Evolutionary conservation across 176 grass and related monocot species (phyloP).

Genomic region (Neostapfia colusana): DNA sequence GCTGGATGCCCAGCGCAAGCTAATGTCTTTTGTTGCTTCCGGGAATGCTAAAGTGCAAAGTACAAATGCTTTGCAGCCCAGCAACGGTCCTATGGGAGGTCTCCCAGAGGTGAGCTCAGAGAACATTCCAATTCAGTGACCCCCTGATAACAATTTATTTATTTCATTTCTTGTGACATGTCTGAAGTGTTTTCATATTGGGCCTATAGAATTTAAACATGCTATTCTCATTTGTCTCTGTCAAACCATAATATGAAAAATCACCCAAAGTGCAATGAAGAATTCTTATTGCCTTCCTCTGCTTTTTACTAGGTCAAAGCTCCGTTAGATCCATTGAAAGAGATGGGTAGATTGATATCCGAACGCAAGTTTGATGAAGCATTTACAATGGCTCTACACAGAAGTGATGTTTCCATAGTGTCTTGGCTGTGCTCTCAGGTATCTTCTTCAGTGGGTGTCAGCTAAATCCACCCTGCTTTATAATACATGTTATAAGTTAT

Average conservation of each 20-base stretch:
- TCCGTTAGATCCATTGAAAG: conserved; percentile 79
- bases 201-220: background rate
- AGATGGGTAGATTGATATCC: conserved; percentile 71
- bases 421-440: conserved; percentile 98
- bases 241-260: background rate
- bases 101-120: conserved; percentile 54
- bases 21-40: conserved; percentile 72
- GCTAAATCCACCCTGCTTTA: conserved; percentile 11
- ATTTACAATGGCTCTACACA: conserved; percentile 95
- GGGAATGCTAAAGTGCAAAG: conserved; percentile 58
- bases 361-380: conserved; percentile 89
- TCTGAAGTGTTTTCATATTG: conserved; percentile 17
- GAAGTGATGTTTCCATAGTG: conserved; percentile 83
- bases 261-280: background rate
- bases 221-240: background rate
- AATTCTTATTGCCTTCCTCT: background rate
- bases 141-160: background rate
- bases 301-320: conserved; percentile 59
- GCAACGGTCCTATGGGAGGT: conserved; percentile 65
- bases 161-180: background rate
- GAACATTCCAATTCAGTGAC: conserved; percentile 1
- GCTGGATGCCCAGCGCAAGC: conserved; percentile 77
- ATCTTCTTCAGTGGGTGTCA: conserved; percentile 2
- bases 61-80: conserved; percentile 56
- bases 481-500: conserved; percentile 27